Percentiles rank a stretch among this genome's conserved stretches.
These are phyloP conservation scores for Otatea glauca DNA, from an alignment of 176 grass and related monocot genomes.

Conservation along the genomic window DNA sequence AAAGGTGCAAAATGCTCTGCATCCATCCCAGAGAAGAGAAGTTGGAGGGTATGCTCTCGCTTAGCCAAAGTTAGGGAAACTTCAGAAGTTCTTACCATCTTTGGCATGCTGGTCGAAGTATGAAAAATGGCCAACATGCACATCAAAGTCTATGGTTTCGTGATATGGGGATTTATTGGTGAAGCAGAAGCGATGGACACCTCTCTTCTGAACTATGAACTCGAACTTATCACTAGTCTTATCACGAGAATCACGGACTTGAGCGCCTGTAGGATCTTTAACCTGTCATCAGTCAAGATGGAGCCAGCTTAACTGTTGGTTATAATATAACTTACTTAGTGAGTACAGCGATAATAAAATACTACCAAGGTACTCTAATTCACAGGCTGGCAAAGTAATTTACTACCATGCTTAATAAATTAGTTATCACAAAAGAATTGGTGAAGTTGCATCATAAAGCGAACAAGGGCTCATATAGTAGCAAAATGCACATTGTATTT, in stretches of 20 bases:
- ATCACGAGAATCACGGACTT: constrained; percentile 79
- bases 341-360: neutral
- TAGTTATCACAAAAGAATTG: neutral
- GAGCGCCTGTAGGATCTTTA: constrained; percentile 73
- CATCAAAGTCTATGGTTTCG: constrained; percentile 97
- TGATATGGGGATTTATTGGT: constrained; percentile 93
- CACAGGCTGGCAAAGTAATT: neutral
- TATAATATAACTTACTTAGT: neutral
- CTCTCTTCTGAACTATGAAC: constrained; percentile 89
- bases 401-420: constrained; percentile 10
- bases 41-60: neutral
- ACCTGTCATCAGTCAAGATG: constrained; percentile 57
- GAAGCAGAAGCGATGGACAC: constrained; percentile 90
- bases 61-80: constrained; percentile 5
- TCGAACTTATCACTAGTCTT: constrained; percentile 96
- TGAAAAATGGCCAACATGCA: constrained; percentile 92
- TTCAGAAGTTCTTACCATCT: constrained; percentile 68
- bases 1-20: constrained; percentile 94
- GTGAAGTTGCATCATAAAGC: neutral
- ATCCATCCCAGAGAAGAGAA: constrained; percentile 13
- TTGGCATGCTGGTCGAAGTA: constrained; percentile 96
- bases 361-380: neutral
- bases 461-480: neutral
- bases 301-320: neutral
- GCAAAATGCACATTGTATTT: neutral